Evolutionary conservation across 2,329 filamentous ascomycete genomes (phyloP).

Genomic region (Pseudogymnoascus sp.): DNA sequence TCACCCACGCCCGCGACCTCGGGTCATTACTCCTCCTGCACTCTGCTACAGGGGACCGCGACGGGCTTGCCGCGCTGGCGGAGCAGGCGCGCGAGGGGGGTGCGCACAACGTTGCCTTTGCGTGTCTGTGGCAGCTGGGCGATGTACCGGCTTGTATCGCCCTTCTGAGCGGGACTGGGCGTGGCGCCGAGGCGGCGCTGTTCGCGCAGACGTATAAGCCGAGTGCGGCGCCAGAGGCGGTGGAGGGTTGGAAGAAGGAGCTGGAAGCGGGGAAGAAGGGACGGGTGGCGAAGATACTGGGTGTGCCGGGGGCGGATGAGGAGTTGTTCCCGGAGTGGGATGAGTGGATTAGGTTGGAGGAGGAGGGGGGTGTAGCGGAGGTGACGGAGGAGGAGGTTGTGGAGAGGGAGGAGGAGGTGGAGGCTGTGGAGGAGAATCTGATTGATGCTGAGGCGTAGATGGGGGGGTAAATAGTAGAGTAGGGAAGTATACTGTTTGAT

Average conservation of each 20-base stretch:
- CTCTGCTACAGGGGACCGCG: conserved; percentile 71
- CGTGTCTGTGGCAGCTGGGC: conserved; percentile 76
- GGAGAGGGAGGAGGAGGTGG: not conserved
- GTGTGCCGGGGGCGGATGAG: conserved; percentile 59
- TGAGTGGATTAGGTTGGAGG: conserved; percentile 75
- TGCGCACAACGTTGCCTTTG: conserved; percentile 89
- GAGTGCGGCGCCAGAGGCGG: conserved; percentile 58
- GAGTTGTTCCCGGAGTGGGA: conserved; percentile 97
- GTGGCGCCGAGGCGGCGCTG: conserved; percentile 76
- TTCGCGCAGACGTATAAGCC: conserved; percentile 96
- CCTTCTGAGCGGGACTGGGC: conserved; percentile 67
- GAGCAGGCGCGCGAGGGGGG: conserved; percentile 66
- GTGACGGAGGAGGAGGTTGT: not conserved
- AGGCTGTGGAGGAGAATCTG: not conserved
- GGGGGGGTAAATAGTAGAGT: not conserved
- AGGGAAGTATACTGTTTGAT: not conserved
- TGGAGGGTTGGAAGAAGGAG: conserved; percentile 70
- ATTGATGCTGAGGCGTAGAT: conserved; percentile 3
- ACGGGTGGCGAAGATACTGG: conserved; percentile 75
- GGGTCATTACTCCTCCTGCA: conserved; percentile 83
- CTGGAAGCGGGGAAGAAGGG: conserved; percentile 79
- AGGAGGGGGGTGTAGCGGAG: conserved; percentile 42
- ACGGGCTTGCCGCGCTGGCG: conserved; percentile 65
- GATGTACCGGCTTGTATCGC: conserved; percentile 76
- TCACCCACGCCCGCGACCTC: conserved; percentile 80